phyloP scores from a whole-genome alignment of 768 basidiomycete species.

The Coprinopsis sp. region DNA sequence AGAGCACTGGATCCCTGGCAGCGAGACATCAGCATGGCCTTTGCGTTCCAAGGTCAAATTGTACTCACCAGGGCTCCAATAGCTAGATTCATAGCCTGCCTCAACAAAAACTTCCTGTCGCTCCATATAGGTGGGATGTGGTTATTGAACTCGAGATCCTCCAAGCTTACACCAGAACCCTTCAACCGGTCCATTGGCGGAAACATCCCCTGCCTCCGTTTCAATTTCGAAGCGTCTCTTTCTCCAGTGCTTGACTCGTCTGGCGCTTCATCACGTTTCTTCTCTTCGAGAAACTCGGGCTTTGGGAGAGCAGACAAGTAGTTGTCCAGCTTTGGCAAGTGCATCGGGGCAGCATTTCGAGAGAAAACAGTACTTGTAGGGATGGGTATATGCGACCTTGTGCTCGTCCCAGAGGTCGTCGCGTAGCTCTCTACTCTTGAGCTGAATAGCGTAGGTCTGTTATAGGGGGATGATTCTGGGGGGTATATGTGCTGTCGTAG shows the following conservation, averaged over 20 bases:
- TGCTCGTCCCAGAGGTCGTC: slow-evolving; percentile 6
- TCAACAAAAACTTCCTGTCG: slow-evolving; percentile 50
- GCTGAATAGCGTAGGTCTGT: not conserved
- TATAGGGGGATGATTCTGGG: too few species aligned
- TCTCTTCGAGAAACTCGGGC: slow-evolving; percentile 34
- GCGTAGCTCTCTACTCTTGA: not conserved
- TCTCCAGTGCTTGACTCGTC: not conserved
- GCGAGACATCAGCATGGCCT: slow-evolving; percentile 3
- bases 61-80: slow-evolving; percentile 52
- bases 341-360: slow-evolving; percentile 52
- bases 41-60: not conserved
- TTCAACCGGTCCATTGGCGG: slow-evolving; percentile 56
- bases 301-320: slow-evolving; percentile 46
- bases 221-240: not conserved
- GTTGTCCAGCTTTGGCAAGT: slow-evolving; percentile 57
- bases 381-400: slow-evolving; percentile 38
- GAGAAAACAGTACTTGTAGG: slow-evolving; percentile 56
- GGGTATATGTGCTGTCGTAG: slow-evolving; percentile 20
- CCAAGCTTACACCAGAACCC: slow-evolving; percentile 43
- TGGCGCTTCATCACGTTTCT: slow-evolving; percentile 14
- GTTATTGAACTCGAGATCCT: slow-evolving; percentile 57
- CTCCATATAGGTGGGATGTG: slow-evolving; percentile 46
- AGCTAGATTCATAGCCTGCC: slow-evolving; percentile 38
- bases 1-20: slow-evolving; percentile 64
- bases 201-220: slow-evolving; percentile 39